phyloP scores from a whole-genome alignment of 257 asterid genomes.

The Prunella vulgaris region DNA sequence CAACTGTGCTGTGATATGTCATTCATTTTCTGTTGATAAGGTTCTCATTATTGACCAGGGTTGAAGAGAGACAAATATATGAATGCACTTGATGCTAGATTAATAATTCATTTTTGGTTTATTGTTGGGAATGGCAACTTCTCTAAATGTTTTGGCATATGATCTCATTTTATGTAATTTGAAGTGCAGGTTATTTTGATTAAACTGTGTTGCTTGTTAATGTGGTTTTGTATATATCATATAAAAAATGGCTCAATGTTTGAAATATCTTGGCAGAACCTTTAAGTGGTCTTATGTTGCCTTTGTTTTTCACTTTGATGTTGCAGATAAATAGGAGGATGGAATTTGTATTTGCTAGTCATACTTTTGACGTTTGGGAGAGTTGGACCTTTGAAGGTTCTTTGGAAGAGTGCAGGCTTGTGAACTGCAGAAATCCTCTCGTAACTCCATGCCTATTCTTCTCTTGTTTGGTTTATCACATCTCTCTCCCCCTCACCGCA shows the following conservation, averaged over 20 bases:
- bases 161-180: constrained; percentile 8
- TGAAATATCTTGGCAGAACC: not conserved
- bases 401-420: constrained; percentile 85
- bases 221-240: not conserved
- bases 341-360: constrained; percentile 97
- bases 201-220: not conserved
- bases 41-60: not conserved
- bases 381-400: constrained; percentile 95
- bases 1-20: not conserved
- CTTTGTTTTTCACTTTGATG: constrained; percentile 13
- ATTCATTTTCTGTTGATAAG: not conserved
- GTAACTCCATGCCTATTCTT: constrained; percentile 41
- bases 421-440: constrained; percentile 91
- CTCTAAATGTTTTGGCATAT: not conserved
- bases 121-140: not conserved
- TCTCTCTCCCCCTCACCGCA: not conserved
- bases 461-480: constrained; percentile 8
- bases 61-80: not conserved
- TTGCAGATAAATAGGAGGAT: constrained; percentile 96
- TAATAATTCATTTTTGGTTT: not conserved
- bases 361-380: constrained; percentile 98
- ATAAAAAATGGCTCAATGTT: too few species aligned
- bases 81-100: constrained; percentile 7
- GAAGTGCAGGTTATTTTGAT: not conserved
- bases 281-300: not conserved